Evolutionary conservation across 805 yeast genomes (phyloP).

Genomic region (Cyberlindnera japonica): DNA sequence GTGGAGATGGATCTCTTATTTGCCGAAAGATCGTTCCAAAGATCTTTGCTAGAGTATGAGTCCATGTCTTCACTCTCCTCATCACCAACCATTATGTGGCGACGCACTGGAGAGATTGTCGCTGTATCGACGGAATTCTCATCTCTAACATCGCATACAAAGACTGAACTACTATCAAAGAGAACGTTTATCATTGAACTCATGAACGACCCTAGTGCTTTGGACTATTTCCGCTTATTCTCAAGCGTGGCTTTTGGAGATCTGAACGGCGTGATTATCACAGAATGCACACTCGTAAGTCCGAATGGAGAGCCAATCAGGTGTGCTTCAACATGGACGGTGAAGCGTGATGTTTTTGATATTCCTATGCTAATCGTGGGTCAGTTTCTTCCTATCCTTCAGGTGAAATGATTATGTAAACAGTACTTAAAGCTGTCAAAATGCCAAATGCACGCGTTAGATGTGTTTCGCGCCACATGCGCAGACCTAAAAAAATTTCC

Average conservation of each 20-base stretch:
- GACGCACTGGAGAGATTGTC: constrained; percentile 82
- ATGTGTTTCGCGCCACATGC: background rate
- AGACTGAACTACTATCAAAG: constrained; percentile 53
- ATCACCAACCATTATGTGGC: constrained; percentile 80
- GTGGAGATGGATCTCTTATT: constrained; percentile 68
- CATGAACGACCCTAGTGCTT: constrained; percentile 75
- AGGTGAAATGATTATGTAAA: constrained; percentile 24
- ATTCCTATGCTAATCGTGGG: constrained; percentile 83
- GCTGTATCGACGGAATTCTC: constrained; percentile 74
- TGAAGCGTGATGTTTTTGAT: constrained; percentile 77
- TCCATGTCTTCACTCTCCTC: constrained; percentile 50
- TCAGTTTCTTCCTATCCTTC: constrained; percentile 66
- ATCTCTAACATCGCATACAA: constrained; percentile 60
- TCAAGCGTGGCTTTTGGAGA: constrained; percentile 51
- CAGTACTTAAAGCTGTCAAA: too few species aligned
- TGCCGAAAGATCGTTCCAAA: constrained; percentile 55
- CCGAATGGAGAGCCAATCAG: constrained; percentile 42
- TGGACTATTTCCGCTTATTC: constrained; percentile 68
- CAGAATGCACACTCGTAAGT: constrained; percentile 36
- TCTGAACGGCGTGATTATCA: constrained; percentile 36
- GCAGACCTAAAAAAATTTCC: constrained; percentile 5
- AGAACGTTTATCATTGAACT: constrained; percentile 72
- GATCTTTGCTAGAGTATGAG: constrained; percentile 56
- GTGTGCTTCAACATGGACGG: constrained; percentile 83
- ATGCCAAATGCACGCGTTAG: background rate